Evolutionary conservation across 2,329 filamentous ascomycete genomes (phyloP), one percentile per base, ranked within the genome.

Genomic region (Amesomyces nigricolor): DNA sequence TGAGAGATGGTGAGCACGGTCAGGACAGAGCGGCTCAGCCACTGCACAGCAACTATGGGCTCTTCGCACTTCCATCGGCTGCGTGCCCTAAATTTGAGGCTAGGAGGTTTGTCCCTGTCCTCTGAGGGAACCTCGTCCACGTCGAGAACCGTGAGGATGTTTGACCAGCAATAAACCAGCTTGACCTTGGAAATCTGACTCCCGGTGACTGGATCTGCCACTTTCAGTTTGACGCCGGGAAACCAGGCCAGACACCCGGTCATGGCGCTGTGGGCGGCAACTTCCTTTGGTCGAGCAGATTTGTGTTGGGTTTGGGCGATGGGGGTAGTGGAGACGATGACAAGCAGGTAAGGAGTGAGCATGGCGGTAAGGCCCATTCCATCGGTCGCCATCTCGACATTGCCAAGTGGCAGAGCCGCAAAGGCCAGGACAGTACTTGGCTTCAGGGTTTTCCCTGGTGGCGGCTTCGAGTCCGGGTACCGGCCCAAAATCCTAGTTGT

Each of bases 241-340:
- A 99, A 99, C 94, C 94, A 99, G 35, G 94, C 91, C 48, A 99
- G 73, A 64, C 92, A 96, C 2, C 92, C 95, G 48, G 89, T 96
- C 80, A 99, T 85, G 16, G 92, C 86, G 66, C 91, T 89, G 68
- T 99, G 92, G 1, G 89, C 88, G 29, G 85, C 85, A 9, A 97
- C 83, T 62, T 97, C 92, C 67, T 95, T 97, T 4, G 94, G 92
- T 26, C 94, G 80, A 2, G 90, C 84, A 17, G 90, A 86, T 72
- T 99, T 99, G 71, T 96, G 89, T 67, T 99, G 94, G 1, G 94
- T 99, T 69, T 96, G 91, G 4, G 95, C 94, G 37, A 97, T 81
- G 0, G 94, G 94, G 0, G 92, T 99, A 0, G 94, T 99, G 0
- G 95, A 99, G 11, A 99, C 94, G 64, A 99, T 91, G 38, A 99